These are phyloP conservation scores for Cyclocybe cylindracea DNA, from an alignment of 768 basidiomycete species.

Conservation along the genomic window DNA sequence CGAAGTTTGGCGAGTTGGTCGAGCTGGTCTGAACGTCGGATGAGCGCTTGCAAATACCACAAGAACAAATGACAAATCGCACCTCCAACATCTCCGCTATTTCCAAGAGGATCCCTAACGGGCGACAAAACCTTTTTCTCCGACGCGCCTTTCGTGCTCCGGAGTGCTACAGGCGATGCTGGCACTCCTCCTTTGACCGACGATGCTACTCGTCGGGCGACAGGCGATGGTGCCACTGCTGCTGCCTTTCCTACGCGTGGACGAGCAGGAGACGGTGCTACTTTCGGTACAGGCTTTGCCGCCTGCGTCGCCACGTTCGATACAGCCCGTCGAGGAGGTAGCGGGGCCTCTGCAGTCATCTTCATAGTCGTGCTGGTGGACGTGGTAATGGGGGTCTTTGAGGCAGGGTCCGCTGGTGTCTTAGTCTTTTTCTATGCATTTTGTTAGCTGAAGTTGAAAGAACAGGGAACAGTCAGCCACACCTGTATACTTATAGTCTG, in stretches of 20 bases:
- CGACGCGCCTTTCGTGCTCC: conserved; percentile 2
- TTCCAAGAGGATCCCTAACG: conserved; percentile 38
- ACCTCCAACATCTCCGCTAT: conserved; percentile 26
- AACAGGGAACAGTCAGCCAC: neutral
- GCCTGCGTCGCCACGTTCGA: conserved; percentile 12
- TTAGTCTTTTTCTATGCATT: conserved; percentile 17
- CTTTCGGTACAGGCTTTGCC: conserved; percentile 18
- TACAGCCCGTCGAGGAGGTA: conserved; percentile 13
- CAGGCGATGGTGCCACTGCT: conserved; percentile 17
- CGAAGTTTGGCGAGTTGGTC: conserved; percentile 13
- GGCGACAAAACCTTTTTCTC: conserved; percentile 39
- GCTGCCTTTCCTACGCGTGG: conserved; percentile 13
- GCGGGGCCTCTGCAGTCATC: conserved; percentile 9
- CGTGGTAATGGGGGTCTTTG: conserved; percentile 12
- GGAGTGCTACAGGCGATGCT: conserved; percentile 3
- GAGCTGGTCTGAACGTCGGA: conserved; percentile 20
- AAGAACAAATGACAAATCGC: conserved; percentile 26
- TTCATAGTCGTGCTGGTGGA: conserved; percentile 10
- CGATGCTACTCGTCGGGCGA: conserved; percentile 23
- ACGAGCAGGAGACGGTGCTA: conserved; percentile 22
- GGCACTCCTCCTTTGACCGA: conserved; percentile 15
- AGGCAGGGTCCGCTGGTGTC: conserved; percentile 5
- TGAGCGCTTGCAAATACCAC: neutral
- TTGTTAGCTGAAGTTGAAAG: conserved; percentile 1
- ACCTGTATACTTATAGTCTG: conserved; percentile 60